Evolutionary conservation across 176 grass and related monocot genomes (phyloP).

Genomic region (Aegilops sharonensis): DNA sequence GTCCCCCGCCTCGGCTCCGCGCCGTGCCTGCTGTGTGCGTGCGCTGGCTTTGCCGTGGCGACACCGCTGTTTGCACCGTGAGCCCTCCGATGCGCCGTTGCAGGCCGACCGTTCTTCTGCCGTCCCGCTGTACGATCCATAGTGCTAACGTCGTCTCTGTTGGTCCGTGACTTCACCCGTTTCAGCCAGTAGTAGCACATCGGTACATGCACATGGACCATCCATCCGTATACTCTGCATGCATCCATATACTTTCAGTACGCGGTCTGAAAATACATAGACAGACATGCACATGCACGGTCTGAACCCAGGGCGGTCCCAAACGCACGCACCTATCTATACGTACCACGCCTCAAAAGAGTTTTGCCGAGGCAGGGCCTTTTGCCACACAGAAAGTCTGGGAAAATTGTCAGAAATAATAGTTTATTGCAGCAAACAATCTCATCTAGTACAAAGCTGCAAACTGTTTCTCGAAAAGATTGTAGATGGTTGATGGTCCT

Average conservation of each 20-base stretch:
- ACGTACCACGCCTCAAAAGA: background rate
- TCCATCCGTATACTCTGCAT: no score
- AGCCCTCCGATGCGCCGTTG: constrained; percentile 31
- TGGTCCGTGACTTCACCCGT: constrained; percentile 26
- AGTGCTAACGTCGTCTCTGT: background rate
- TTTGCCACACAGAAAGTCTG: background rate
- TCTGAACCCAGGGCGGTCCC: background rate
- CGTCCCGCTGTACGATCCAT: background rate
- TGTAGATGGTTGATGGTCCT: background rate
- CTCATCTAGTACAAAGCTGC: background rate
- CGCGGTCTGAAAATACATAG: background rate
- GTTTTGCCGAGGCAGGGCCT: background rate
- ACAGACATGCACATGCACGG: background rate
- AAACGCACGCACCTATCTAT: background rate
- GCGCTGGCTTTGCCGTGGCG: constrained; percentile 34
- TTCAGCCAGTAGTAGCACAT: background rate
- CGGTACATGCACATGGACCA: background rate
- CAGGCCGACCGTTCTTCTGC: constrained; percentile 27
- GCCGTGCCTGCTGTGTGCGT: background rate
- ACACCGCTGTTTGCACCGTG: constrained; percentile 36
- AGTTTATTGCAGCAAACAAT: background rate
- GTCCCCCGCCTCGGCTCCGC: background rate
- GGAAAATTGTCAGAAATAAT: background rate
- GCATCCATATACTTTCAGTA: background rate
- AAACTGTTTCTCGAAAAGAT: background rate